Base-by-base conservation (phyloP, 768 basidiomycete genomes). In the Trametes cubensis region DNA sequence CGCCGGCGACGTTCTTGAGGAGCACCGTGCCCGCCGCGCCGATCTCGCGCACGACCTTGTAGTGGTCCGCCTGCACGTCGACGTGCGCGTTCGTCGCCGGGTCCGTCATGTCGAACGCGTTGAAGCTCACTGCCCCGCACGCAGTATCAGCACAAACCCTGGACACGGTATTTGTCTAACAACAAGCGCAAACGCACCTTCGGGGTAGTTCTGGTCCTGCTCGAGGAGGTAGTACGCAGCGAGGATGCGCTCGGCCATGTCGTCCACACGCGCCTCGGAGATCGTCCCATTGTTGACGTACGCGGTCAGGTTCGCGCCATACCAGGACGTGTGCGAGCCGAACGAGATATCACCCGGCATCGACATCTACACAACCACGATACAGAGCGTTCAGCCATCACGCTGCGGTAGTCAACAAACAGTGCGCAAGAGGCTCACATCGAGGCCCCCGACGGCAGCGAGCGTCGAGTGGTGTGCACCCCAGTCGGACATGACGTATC, bases 241-340 rank as follows among this genome's bases (percentile, higher is more conserved):
- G 25, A 94, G 71, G 67, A 94, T 88, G 30, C 92, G 86, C 10
- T 83, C 86, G 4, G 88, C 92, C 90, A 94, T 93, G 70, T 95
- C 92, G 57, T 88, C 85, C 6, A 90, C 74, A 6, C 90, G 83
- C 3, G 79, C 70, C 64, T 80, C 77, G 0, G 88, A 80, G 54
- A 95, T 89, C 3, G 84, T 86, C 42, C 86, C 86, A 70, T 94
- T 90, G 49, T 81, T 74, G 18, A 95, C 90, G 51, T 80, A 86
- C 26, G 77, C 77, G 0, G 86, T 87, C 34, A 94, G 79, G 71
- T 87, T 90, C 0, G 70, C 75, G n/a, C 89, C 87, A 63, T 85
- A 92, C 69, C 83, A 92, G 4, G 83, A 80, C 2, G 76, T 77
- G 10, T 76, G 75, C n/a, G 81, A 81, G 65, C 73, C 66, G 67